These are phyloP conservation scores for Sclerotinia nivalis DNA, from an alignment of 2,329 filamentous ascomycete species.

Conservation along the genomic window DNA sequence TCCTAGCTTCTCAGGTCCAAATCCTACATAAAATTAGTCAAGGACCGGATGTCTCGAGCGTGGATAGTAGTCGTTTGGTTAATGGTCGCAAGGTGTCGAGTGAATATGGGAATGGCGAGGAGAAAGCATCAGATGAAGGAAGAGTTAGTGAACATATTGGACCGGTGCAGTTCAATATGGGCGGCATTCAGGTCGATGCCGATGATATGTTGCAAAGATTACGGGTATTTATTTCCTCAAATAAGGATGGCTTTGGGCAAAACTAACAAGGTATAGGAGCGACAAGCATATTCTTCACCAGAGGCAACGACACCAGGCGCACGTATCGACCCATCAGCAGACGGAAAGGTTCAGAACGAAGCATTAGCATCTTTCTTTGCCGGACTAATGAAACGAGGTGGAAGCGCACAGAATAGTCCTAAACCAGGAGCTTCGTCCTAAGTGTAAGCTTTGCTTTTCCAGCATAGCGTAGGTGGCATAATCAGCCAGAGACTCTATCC, in stretches of 20 bases:
- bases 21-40: slow-evolving; percentile 66
- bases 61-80: slow-evolving; percentile 35
- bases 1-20: slow-evolving; percentile 73
- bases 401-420: slow-evolving; percentile 37
- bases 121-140: slow-evolving; percentile 34
- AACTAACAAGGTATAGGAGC: slow-evolving; percentile 36
- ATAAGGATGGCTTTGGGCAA: neutral
- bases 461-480: neutral
- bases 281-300: slow-evolving; percentile 40
- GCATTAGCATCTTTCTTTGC: slow-evolving; percentile 61
- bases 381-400: slow-evolving; percentile 56
- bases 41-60: slow-evolving; percentile 52
- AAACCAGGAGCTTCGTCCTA: slow-evolving; percentile 35
- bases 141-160: slow-evolving; percentile 72
- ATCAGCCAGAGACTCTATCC: slow-evolving; percentile 14
- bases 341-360: slow-evolving; percentile 58
- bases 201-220: slow-evolving; percentile 88
- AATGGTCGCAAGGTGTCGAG: slow-evolving; percentile 32
- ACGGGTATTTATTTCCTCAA: slow-evolving; percentile 59
- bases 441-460: slow-evolving; percentile 1
- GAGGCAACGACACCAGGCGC: slow-evolving; percentile 38
- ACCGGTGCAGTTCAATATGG: slow-evolving; percentile 96
- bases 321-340: slow-evolving; percentile 34
- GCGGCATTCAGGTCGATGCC: slow-evolving; percentile 92
- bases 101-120: slow-evolving; percentile 31